Conservation (phyloP, 768 basidiomycete species). For the Collybia nuda region DNA sequence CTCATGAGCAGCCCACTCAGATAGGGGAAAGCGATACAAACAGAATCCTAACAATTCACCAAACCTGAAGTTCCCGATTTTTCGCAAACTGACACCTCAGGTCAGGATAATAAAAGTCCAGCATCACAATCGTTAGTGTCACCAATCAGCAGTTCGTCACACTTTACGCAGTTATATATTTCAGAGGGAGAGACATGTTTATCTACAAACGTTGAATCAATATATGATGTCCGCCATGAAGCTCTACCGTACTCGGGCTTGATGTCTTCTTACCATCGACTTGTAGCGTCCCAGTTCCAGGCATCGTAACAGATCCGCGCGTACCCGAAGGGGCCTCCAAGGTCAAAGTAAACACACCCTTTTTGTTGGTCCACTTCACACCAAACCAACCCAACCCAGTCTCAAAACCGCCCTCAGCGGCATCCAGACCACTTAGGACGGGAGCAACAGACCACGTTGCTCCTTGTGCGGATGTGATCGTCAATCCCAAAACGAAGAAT, state of each 20-base stretch:
- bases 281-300: constrained; percentile 19
- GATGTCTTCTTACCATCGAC: constrained; percentile 13
- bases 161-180: too few relatives aligned
- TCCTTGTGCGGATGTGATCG: constrained; percentile 39
- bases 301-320: constrained; percentile 23
- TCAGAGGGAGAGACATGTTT: too few relatives aligned
- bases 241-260: neutral
- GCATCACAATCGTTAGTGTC: too few relatives aligned
- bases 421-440: constrained; percentile 35
- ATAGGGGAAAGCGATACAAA: too few relatives aligned
- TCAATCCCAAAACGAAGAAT: constrained; percentile 45
- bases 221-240: constrained; percentile 14
- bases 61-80: too few relatives aligned
- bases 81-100: too few relatives aligned
- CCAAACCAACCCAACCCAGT: constrained; percentile 46
- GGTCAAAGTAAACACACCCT: constrained; percentile 15
- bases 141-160: too few relatives aligned
- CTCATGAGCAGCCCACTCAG: too few relatives aligned
- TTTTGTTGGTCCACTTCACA: constrained; percentile 33
- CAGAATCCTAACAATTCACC: too few relatives aligned
- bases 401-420: constrained; percentile 44
- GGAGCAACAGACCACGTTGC: constrained; percentile 42
- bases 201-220: constrained; percentile 4
- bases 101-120: too few relatives aligned
- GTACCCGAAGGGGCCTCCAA: constrained; percentile 25